Conservation (phyloP, 371 early-diverging fungal species). For the Syncephalastrum sp. region DNA sequence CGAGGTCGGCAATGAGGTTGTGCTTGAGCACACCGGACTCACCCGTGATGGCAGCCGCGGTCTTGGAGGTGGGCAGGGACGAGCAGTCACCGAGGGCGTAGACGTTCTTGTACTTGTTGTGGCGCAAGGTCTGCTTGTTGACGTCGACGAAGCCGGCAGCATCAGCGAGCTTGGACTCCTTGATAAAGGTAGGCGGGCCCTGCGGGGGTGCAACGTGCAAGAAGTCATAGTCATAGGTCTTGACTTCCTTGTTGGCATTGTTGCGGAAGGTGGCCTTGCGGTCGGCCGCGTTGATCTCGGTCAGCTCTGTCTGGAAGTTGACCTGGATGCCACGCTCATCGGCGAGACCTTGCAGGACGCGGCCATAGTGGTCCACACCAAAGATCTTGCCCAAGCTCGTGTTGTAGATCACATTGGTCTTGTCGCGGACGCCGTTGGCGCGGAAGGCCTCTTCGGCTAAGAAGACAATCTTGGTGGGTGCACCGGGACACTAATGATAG, state of each 20-base stretch:
- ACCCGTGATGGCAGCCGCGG: constrained; percentile 85
- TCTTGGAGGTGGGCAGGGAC: constrained; percentile 87
- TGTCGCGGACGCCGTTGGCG: constrained; percentile 64
- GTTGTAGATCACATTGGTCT: constrained; percentile 72
- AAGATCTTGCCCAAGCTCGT: constrained; percentile 84
- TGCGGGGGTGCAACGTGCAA: constrained; percentile 90
- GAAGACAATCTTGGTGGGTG: constrained; percentile 90
- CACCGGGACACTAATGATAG: constrained; percentile 72
- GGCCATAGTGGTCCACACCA: constrained; percentile 85
- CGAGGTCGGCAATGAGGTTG: constrained; percentile 73
- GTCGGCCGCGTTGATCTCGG: constrained; percentile 63
- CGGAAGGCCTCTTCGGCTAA: constrained; percentile 85
- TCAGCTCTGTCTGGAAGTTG: constrained; percentile 69
- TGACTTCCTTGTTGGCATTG: constrained; percentile 53
- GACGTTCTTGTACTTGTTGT: constrained; percentile 77
- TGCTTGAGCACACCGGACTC: constrained; percentile 76
- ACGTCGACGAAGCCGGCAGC: constrained; percentile 86
- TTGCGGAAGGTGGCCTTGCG: constrained; percentile 74
- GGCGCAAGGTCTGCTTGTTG: constrained; percentile 75
- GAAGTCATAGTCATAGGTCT: constrained; percentile 73
- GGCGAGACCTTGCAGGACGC: constrained; percentile 64
- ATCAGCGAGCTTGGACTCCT: constrained; percentile 68
- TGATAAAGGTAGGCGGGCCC: constrained; percentile 78
- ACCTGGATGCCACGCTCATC: constrained; percentile 68
- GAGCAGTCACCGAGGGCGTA: constrained; percentile 85